Evolutionary conservation across 352 stramenopile species (phyloP).

Genomic region (Phytophthora gonapodyides): DNA sequence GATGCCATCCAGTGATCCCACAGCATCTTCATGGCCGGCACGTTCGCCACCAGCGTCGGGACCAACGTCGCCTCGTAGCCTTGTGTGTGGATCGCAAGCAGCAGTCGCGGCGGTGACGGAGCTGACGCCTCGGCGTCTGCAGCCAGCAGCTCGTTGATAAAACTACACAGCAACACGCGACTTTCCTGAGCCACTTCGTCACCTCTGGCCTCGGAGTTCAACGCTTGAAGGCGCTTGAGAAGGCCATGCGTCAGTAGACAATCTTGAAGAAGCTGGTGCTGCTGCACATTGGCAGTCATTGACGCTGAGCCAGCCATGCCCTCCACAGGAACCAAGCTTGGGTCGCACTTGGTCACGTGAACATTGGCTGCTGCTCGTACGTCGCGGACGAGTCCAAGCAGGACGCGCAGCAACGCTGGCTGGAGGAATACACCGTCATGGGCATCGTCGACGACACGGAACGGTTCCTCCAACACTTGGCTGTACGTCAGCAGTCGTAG

Average conservation of each 20-base stretch:
- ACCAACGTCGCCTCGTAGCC: slow-evolving; percentile 52
- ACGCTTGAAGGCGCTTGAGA: slow-evolving; percentile 36
- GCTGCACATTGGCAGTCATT: slow-evolving; percentile 43
- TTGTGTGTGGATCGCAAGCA: slow-evolving; percentile 53
- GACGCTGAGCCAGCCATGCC: slow-evolving; percentile 15
- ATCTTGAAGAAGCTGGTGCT: slow-evolving; percentile 61
- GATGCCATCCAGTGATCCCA: slow-evolving; percentile 65
- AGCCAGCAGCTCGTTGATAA: slow-evolving; percentile 45
- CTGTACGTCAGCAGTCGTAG: slow-evolving; percentile 46
- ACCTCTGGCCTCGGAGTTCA: slow-evolving; percentile 19
- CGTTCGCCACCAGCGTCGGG: slow-evolving; percentile 33
- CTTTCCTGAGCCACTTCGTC: slow-evolving; percentile 30
- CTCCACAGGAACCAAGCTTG: slow-evolving; percentile 33
- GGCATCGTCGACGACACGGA: slow-evolving; percentile 53
- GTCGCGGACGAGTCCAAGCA: slow-evolving; percentile 44
- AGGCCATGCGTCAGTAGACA: slow-evolving; percentile 59
- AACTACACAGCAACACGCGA: slow-evolving; percentile 29
- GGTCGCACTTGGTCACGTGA: slow-evolving; percentile 48
- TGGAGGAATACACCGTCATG: slow-evolving; percentile 40
- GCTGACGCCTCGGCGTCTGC: slow-evolving; percentile 28
- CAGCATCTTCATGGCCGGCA: slow-evolving; percentile 48
- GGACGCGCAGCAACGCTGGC: slow-evolving; percentile 47
- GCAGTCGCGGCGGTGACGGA: slow-evolving; percentile 34
- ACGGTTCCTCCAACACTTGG: slow-evolving; percentile 59
- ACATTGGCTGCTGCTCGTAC: slow-evolving; percentile 52